phyloP scores from a whole-genome alignment of 768 basidiomycete genomes.

The Mycena amicta region DNA sequence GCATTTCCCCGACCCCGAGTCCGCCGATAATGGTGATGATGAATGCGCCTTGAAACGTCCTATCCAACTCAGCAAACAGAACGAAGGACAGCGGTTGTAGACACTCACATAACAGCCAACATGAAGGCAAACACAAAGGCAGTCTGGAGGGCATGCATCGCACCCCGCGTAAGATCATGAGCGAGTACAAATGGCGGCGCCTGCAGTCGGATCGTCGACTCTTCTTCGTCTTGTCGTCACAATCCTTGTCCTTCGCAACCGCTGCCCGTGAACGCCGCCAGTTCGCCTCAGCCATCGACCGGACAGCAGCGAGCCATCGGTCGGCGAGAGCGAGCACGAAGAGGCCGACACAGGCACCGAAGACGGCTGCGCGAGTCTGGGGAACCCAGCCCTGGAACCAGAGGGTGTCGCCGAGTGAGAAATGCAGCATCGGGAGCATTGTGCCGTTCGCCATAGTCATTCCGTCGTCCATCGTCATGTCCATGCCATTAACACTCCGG shows the following conservation, averaged over 20 bases:
- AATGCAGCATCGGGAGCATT: conserved; percentile 68
- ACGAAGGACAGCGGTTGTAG: background rate
- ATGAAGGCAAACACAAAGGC: conserved; percentile 68
- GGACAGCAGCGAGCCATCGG: conserved; percentile 67
- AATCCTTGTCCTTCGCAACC: conserved; percentile 1
- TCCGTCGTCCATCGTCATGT: conserved; percentile 55
- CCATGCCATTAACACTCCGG: conserved; percentile 49
- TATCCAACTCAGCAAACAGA: no score
- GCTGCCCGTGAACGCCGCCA: conserved; percentile 53
- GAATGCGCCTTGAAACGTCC: conserved; percentile 69
- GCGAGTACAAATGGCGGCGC: conserved; percentile 61
- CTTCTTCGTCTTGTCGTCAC: conserved; percentile 1
- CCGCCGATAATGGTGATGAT: conserved; percentile 62
- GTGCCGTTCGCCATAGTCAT: conserved; percentile 49
- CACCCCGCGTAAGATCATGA: conserved; percentile 66
- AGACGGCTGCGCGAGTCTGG: conserved; percentile 57
- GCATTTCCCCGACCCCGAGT: conserved; percentile 63
- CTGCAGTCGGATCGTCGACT: conserved; percentile 15
- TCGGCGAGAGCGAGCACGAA: conserved; percentile 76
- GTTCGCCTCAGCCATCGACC: conserved; percentile 55
- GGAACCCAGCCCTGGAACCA: conserved; percentile 80
- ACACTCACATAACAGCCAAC: conserved; percentile 70
- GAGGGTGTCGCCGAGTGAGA: conserved; percentile 60
- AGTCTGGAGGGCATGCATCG: conserved; percentile 57
- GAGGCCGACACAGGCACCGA: conserved; percentile 76